phyloP scores from a whole-genome alignment of 148 eudicot species.

The Nepenthes gracilis region DNA sequence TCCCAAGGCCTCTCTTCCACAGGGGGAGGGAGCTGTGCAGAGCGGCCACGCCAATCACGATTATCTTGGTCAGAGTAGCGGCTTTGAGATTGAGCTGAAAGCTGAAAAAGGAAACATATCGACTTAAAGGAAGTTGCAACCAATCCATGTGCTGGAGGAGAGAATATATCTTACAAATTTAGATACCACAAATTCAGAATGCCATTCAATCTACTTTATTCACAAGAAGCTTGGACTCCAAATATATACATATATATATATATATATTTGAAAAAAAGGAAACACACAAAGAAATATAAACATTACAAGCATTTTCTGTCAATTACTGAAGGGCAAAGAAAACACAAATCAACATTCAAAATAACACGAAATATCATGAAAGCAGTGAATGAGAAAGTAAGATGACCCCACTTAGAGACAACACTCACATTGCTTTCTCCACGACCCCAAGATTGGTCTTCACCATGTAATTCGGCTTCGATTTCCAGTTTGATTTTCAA shows the following conservation, averaged over 20 bases:
- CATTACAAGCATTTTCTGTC: too few relatives aligned
- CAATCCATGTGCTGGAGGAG: too few relatives aligned
- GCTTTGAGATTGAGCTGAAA: slow-evolving; percentile 35
- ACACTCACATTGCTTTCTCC: slow-evolving; percentile 56
- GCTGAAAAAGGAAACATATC: slow-evolving; percentile 19
- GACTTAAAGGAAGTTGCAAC: background rate
- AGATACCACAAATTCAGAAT: background rate
- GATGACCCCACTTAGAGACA: background rate
- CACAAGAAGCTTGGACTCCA: too few relatives aligned
- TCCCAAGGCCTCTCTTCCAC: slow-evolving; percentile 88
- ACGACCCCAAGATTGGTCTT: slow-evolving; percentile 68
- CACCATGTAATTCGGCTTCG: slow-evolving; percentile 63
- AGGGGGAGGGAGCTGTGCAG: slow-evolving; percentile 43
- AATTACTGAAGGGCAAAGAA: too few relatives aligned
- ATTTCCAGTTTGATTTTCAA: slow-evolving; percentile 65
- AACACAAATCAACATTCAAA: too few relatives aligned
- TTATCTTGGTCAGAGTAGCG: slow-evolving; percentile 76
- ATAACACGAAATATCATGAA: too few relatives aligned
- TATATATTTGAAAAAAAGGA: too few relatives aligned
- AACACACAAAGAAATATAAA: too few relatives aligned
- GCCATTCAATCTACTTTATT: too few relatives aligned
- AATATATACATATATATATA: too few relatives aligned
- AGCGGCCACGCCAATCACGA: slow-evolving; percentile 87
- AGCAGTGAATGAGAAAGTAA: background rate
- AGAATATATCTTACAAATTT: background rate